A percentile compares a stretch with the other conserved stretches of the same genome.
Evolutionary conservation across 2,329 filamentous ascomycete genomes (phyloP).

Genomic region (Periconia sp.): DNA sequence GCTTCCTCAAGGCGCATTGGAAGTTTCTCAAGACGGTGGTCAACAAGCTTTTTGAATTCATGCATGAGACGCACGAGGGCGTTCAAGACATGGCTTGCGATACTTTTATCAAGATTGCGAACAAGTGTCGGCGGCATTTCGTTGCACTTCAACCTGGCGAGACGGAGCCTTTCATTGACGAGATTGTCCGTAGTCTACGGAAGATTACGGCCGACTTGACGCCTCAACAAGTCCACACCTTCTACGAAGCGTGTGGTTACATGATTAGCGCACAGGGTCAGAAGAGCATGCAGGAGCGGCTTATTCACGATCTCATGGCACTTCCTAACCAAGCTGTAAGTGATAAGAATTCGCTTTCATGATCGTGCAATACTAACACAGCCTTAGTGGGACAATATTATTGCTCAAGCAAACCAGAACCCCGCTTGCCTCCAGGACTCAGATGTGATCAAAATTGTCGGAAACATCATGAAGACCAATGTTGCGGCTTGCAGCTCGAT

Average conservation of each 20-base stretch:
- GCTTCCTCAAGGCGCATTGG: slow-evolving; percentile 98
- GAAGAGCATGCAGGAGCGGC: slow-evolving; percentile 88
- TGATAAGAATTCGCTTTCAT: slow-evolving; percentile 1
- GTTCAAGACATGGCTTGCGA: slow-evolving; percentile 99
- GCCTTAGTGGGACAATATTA: slow-evolving; percentile 84
- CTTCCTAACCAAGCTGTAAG: slow-evolving; percentile 80
- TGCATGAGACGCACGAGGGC: slow-evolving; percentile 99
- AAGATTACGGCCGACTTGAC: slow-evolving; percentile 96
- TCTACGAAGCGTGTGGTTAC: slow-evolving; percentile 98
- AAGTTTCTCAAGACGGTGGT: slow-evolving; percentile 99
- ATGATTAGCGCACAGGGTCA: slow-evolving; percentile 99
- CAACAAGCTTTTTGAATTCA: slow-evolving; percentile 99
- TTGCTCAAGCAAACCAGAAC: slow-evolving; percentile 82
- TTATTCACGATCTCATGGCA: slow-evolving; percentile 91
- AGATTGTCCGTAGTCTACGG: slow-evolving; percentile 93
- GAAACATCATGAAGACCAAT: slow-evolving; percentile 99
- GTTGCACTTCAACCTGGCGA: slow-evolving; percentile 95
- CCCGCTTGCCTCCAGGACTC: slow-evolving; percentile 86
- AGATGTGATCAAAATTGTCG: slow-evolving; percentile 97
- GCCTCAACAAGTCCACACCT: slow-evolving; percentile 97
- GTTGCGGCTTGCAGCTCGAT: slow-evolving; percentile 98
- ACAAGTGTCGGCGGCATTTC: slow-evolving; percentile 97
- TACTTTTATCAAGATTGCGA: slow-evolving; percentile 99
- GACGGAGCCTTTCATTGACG: slow-evolving; percentile 95
- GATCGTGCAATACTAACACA: slow-evolving; percentile 25